A percentile compares a stretch with the other conserved stretches of the same genome.
Evolutionary conservation across 2,329 filamentous ascomycete species (phyloP).

Genomic region (Colletotrichum sidae): DNA sequence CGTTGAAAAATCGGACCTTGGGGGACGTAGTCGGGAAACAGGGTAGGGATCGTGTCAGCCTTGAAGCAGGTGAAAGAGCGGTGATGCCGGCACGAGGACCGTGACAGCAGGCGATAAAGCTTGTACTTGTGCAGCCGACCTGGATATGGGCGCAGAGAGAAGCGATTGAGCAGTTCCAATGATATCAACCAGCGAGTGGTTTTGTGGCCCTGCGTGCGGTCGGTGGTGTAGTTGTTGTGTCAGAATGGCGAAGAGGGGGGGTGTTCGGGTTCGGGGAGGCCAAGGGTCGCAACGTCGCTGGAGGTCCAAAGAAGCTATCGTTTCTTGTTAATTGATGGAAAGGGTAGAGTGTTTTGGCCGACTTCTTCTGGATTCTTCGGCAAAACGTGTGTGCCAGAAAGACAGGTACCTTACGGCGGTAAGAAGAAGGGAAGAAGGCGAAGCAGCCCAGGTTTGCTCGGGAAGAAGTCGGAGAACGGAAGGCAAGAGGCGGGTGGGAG

Average conservation of each 20-base stretch:
- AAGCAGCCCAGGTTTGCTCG: conserved; percentile 6
- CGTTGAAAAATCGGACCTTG: neutral
- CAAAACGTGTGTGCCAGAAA: neutral
- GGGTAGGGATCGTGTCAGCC: conserved; percentile 3
- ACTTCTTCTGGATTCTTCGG: conserved; percentile 1
- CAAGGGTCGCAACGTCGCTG: no score
- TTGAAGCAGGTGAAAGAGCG: neutral
- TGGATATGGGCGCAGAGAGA: no score
- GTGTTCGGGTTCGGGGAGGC: no score
- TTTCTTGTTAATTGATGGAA: neutral
- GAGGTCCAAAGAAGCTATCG: no score
- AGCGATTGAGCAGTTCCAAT: no score
- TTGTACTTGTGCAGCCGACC: no score
- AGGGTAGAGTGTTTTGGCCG: conserved; percentile 13
- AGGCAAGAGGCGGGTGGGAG: conserved; percentile 28
- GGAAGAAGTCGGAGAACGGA: conserved; percentile 26
- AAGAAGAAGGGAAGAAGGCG: neutral
- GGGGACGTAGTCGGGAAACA: neutral
- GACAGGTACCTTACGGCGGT: neutral
- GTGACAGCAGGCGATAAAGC: no score
- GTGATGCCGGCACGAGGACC: neutral
- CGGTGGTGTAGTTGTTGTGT: no score
- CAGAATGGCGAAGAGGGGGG: no score
- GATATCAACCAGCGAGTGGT: no score
- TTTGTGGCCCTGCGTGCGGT: no score